Conservation (phyloP, 169 alveolate genomes). For the Condylostoma magnum region DNA sequence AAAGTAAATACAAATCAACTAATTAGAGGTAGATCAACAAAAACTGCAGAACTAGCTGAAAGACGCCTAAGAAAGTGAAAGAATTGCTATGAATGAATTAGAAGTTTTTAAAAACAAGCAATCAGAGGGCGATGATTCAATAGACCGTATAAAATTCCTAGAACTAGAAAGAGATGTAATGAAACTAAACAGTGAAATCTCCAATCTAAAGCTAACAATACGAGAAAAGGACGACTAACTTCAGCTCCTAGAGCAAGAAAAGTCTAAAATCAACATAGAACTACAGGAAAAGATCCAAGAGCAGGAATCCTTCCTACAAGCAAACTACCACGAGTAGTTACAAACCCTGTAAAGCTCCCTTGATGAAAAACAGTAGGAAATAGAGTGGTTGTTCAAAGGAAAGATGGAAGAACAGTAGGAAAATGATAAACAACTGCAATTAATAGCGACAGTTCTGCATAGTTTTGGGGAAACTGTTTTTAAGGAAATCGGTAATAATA, state of each 20-base stretch:
- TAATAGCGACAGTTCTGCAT: too few species aligned
- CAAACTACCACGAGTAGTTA: too few species aligned
- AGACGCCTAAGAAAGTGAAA: slow-evolving; percentile 17
- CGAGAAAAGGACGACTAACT: slow-evolving; percentile 21
- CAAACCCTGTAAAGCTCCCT: too few species aligned
- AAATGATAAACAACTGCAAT: too few species aligned
- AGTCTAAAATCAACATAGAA: background rate
- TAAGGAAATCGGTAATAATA: too few species aligned
- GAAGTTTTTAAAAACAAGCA: slow-evolving; percentile 8
- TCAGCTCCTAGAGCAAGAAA: background rate
- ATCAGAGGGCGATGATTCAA: background rate
- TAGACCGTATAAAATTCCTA: background rate
- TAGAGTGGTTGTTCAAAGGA: too few species aligned
- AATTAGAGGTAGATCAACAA: slow-evolving; percentile 1
- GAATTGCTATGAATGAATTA: background rate
- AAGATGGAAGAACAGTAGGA: too few species aligned
- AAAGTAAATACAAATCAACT: background rate
- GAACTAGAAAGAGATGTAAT: slow-evolving; percentile 30
- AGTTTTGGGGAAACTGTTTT: too few species aligned
- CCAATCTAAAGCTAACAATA: background rate
- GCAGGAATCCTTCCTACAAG: too few species aligned
- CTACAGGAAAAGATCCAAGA: too few species aligned
- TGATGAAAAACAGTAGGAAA: too few species aligned
- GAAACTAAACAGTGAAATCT: slow-evolving; percentile 10
- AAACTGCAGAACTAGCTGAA: slow-evolving; percentile 4